Base-by-base conservation (phyloP, 768 basidiomycete genomes). In the Suillus hirtellus region DNA sequence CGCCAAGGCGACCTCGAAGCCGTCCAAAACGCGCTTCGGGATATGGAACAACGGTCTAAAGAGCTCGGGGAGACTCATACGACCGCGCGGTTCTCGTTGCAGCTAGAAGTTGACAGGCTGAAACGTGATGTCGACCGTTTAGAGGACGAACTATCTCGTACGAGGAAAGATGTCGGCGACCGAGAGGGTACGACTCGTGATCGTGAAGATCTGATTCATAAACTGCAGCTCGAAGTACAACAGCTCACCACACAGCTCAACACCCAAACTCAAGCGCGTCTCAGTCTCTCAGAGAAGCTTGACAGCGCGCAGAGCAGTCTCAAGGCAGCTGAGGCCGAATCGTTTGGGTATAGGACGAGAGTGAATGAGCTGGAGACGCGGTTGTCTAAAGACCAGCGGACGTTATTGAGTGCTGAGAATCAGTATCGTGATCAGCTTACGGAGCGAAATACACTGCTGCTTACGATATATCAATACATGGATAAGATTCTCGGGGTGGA, bases 401-500 rank as follows among this genome's bases (percentile, higher is more conserved):
- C 86, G 47, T 72, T 95, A 63, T 73, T 93, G 65, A 73, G 77
- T 27, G 86, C 88, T 2, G 95, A 96, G 75, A 84, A 78, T 60
- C 89, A 93, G 75, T 95, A 92, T 71, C 83, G 95, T 34, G 93
- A 96, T 76, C 96, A 98, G 77, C 75, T 96, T 40, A 95, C 93
- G 19, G 96, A 98, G 80, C 81, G 95, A 62, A 97, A 95, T 73
- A 95, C 94, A 31, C 80, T 98, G 37, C 78, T 98, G 60, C 79
- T 97, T 68, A 94, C 93, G 9, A 92, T 97, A 34, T 97, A 94
- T 74, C 95, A 97, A 76, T 95, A 96, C 72, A 85, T 96, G 82
- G 96, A 97, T 69, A 92, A 90, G 80, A 94, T 97, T 67, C 80
- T 96, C 19, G 95, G 95, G 1, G 89, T 93, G 24, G 92, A 95